Percentiles rank a stretch among this genome's conserved stretches.
Evolutionary conservation across 306 rosid species (phyloP).

Genomic region (Castanea crenata): DNA sequence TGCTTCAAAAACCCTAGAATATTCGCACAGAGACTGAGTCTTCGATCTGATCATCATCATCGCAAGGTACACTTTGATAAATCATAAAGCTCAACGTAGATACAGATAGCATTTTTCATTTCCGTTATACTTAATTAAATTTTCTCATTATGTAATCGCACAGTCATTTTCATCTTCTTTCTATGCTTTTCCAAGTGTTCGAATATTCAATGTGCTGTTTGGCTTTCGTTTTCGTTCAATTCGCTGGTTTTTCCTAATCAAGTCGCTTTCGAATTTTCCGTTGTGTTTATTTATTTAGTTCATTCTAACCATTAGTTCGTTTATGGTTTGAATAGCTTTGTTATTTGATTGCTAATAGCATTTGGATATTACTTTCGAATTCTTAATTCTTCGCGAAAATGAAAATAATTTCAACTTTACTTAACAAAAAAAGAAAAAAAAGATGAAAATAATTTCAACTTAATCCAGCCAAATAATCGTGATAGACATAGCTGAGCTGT

Average conservation of each 20-base stretch:
- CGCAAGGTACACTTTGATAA: conserved; percentile 28
- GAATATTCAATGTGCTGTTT: neutral
- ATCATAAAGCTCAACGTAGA: neutral
- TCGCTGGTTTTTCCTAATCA: conserved; percentile 6
- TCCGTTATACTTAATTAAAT: neutral
- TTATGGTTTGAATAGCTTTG: neutral
- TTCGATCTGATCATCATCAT: conserved; percentile 25
- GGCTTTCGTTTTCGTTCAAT: neutral
- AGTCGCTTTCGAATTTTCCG: neutral
- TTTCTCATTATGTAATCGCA: neutral
- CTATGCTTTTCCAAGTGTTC: neutral
- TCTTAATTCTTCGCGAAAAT: neutral
- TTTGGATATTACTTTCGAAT: neutral
- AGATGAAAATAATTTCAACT: conserved; percentile 12
- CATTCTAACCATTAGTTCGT: neutral
- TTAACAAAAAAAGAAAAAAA: neutral
- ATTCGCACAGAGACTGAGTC: conserved; percentile 10
- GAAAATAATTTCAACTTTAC: conserved; percentile 12
- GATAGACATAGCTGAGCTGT: neutral
- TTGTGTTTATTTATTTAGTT: neutral
- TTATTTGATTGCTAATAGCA: too few species aligned
- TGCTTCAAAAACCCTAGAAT: conserved; percentile 38
- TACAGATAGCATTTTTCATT: neutral
- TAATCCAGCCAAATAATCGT: neutral
- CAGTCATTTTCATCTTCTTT: neutral